Percentiles rank a stretch among this genome's conserved stretches.
Conservation (phyloP, 495 filamentous ascomycete species). For the Corynascus novoguineensis region DNA sequence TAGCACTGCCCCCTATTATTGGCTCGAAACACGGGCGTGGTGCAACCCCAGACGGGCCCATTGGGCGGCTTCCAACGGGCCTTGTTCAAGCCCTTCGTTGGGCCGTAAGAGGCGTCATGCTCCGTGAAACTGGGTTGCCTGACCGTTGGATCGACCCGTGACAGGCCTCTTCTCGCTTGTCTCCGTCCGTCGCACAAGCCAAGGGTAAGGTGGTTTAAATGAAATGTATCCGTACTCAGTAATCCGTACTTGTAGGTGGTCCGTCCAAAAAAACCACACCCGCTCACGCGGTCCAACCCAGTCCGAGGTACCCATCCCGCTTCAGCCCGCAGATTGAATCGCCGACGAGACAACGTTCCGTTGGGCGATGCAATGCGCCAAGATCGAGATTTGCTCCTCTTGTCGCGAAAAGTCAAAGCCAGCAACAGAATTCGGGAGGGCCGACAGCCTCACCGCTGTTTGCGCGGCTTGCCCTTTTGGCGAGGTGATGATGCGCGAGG, state of each 20-base stretch:
- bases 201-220: not conserved
- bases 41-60: conserved; percentile 20
- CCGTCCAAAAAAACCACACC: too few relatives aligned
- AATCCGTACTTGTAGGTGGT: too few relatives aligned
- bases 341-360: too few relatives aligned
- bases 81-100: conserved; percentile 5
- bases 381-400: not conserved
- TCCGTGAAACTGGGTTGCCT: conserved; percentile 5
- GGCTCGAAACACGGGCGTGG: conserved; percentile 10
- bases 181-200: not conserved
- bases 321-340: too few relatives aligned
- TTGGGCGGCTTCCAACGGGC: conserved; percentile 19
- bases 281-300: too few relatives aligned
- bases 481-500: not conserved
- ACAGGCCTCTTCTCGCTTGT: not conserved
- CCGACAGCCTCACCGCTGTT: conserved; percentile 10
- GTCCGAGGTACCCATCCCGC: too few relatives aligned
- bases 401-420: not conserved
- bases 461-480: conserved; percentile 5
- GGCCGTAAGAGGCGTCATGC: conserved; percentile 11
- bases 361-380: too few relatives aligned
- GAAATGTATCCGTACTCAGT: too few relatives aligned
- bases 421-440: too few relatives aligned
- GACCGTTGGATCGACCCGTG: conserved; percentile 14
- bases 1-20: conserved; percentile 13